Evolutionary conservation across 441 rosid genomes (phyloP).

Genomic region (Syzygium syzygioides): DNA sequence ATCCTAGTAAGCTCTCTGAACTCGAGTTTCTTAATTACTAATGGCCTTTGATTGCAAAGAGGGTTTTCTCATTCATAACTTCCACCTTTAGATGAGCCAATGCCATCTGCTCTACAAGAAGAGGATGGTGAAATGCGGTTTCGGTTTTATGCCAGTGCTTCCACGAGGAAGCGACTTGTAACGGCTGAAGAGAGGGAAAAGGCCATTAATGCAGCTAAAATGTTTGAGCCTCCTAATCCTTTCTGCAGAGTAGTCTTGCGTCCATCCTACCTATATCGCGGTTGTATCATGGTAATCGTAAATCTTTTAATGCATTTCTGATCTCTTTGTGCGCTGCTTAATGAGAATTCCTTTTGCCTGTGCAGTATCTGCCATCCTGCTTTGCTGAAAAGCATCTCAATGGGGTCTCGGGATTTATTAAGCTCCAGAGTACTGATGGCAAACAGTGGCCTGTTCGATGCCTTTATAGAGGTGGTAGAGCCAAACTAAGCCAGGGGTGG

Average conservation of each 20-base stretch:
- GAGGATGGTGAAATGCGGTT: conserved; percentile 61
- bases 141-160: conserved; percentile 93
- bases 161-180: conserved; percentile 88
- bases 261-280: conserved; percentile 92
- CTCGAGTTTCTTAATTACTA: not conserved
- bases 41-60: not conserved
- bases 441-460: conserved; percentile 30
- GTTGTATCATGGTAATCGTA: conserved; percentile 83
- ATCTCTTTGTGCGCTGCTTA: not conserved
- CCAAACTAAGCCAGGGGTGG: conserved; percentile 38
- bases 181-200: conserved; percentile 95
- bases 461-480: not conserved
- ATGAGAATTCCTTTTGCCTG: not conserved
- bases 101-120: conserved; percentile 31
- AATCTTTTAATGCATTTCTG: not conserved
- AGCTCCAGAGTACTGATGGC: conserved; percentile 25
- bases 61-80: conserved; percentile 11
- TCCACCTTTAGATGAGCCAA: conserved; percentile 41
- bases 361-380: conserved; percentile 34
- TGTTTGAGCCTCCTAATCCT: conserved; percentile 86
- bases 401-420: conserved; percentile 16
- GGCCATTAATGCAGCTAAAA: conserved; percentile 86
- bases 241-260: conserved; percentile 95
- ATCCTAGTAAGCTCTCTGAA: conserved; percentile 54
- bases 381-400: conserved; percentile 27